These are phyloP conservation scores for Mucor plumbeus DNA, from an alignment of 371 early-diverging fungal genomes.

Conservation along the genomic window DNA sequence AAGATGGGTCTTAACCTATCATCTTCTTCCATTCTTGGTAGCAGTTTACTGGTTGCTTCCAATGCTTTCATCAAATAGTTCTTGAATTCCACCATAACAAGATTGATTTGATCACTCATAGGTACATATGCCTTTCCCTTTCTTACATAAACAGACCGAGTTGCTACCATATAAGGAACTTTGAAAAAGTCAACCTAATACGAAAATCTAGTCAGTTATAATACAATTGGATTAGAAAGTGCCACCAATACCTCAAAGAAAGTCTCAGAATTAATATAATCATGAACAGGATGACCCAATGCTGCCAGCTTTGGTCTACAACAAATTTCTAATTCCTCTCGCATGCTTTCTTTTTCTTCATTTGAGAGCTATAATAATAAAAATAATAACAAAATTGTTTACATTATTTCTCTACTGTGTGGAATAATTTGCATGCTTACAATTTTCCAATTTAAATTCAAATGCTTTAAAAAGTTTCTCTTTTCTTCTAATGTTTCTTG, in stretches of 20 bases:
- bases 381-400: no score
- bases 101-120: conserved; percentile 67
- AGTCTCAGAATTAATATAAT: conserved; percentile 41
- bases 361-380: conserved; percentile 7
- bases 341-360: conserved; percentile 28
- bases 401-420: no score
- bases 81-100: conserved; percentile 84
- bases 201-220: neutral
- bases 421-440: conserved; percentile 30
- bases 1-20: conserved; percentile 90
- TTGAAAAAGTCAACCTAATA: conserved; percentile 85
- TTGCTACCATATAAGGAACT: conserved; percentile 77
- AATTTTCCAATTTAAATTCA: conserved; percentile 63
- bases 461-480: conserved; percentile 55
- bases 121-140: conserved; percentile 89
- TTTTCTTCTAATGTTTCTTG: conserved; percentile 61
- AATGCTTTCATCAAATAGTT: conserved; percentile 44
- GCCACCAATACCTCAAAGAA: conserved; percentile 55
- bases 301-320: conserved; percentile 13
- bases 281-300: conserved; percentile 2
- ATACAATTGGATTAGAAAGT: neutral
- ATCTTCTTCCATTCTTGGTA: conserved; percentile 94
- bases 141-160: conserved; percentile 74
- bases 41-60: conserved; percentile 59
- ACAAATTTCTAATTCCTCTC: conserved; percentile 19